Base-by-base conservation (phyloP, 2,329 filamentous ascomycete genomes). In the Bertia moriformis region DNA sequence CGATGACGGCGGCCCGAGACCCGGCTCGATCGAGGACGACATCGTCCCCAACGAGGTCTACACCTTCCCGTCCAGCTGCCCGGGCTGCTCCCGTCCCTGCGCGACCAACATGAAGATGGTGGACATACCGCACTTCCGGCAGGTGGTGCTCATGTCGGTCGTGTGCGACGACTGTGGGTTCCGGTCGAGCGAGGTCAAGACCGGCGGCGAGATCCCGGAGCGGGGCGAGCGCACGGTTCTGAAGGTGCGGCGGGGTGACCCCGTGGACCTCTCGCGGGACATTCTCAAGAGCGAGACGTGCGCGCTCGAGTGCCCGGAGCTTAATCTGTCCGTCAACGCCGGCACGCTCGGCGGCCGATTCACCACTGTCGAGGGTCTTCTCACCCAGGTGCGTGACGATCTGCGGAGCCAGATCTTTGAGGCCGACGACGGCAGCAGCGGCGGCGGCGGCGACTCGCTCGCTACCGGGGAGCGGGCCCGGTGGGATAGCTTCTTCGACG, bases 61-160 rank as follows among this genome's bases (percentile, higher is more conserved):
- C 65, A 79, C 78, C 42, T 91, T 98, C 62, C 89, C 89, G 2
- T 81, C 88, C 4, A 83, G 78, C 42, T 98, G 91, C 58, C 91
- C 91, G 0, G 89, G 85, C 44, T 98, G 91, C 66, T 78, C 79
- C 52, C 83, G 83, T 59, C 65, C 76, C 3, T 95, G 88, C 61
- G 77, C 78, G 3, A 93, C 93, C 7, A 88, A 94, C 60, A 95
- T 95, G 86, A 94, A 95, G 67, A 93, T 94, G 80, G 86, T 96
- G 41, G 86, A 93, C 51, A 95, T 98, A 45, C 91, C 91, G 1
- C 83, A 94, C 62, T 98, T 98, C 66, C 93, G 95, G 63, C 85
- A 96, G 54, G 91, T 98, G 3, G 79, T 95, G 30, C 70, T 98
- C 50, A 96, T 94, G 84, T 88, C 80, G 49, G 96, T 89, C 2